Evolutionary conservation across 164 flowering plant species (phyloP).

Genomic region (Kalanchoe fedtschenkoi): DNA sequence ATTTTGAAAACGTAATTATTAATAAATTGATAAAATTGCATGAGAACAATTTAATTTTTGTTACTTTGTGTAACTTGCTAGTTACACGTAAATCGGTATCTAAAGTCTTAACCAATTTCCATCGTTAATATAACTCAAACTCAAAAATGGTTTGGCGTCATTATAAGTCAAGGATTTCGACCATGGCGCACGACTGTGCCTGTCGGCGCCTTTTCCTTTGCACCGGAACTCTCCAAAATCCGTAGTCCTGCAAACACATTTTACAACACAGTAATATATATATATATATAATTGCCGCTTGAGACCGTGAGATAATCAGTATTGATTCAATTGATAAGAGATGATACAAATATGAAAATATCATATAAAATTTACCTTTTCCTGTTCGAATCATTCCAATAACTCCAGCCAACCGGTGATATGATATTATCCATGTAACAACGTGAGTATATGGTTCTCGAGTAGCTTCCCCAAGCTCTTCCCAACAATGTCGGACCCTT

Average conservation of each 20-base stretch:
- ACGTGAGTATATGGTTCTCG: constrained; percentile 47
- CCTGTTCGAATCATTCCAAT: constrained; percentile 47
- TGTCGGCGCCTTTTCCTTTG: constrained; percentile 64
- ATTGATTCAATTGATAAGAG: too few species aligned
- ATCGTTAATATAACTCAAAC: constrained; percentile 43
- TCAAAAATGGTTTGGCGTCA: constrained; percentile 45
- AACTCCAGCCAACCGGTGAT: constrained; percentile 58
- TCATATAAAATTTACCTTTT: constrained; percentile 29
- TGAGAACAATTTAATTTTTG: too few species aligned
- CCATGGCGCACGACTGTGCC: constrained; percentile 47
- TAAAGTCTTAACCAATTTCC: constrained; percentile 59
- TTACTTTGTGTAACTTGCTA: too few species aligned
- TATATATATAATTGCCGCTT: too few species aligned
- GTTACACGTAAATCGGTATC: not conserved
- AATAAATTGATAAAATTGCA: too few species aligned
- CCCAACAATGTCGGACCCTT: constrained; percentile 50
- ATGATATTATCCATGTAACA: constrained; percentile 42
- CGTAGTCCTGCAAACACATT: constrained; percentile 60
- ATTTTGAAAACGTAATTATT: too few species aligned
- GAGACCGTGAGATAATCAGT: too few species aligned
- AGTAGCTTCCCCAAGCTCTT: constrained; percentile 84
- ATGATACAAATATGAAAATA: too few species aligned
- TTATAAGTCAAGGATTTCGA: constrained; percentile 34
- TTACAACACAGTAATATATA: too few species aligned
- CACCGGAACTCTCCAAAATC: constrained; percentile 59